These are phyloP conservation scores for Hypoxylon perforatum DNA, from an alignment of 495 filamentous ascomycete species.

Conservation along the genomic window DNA sequence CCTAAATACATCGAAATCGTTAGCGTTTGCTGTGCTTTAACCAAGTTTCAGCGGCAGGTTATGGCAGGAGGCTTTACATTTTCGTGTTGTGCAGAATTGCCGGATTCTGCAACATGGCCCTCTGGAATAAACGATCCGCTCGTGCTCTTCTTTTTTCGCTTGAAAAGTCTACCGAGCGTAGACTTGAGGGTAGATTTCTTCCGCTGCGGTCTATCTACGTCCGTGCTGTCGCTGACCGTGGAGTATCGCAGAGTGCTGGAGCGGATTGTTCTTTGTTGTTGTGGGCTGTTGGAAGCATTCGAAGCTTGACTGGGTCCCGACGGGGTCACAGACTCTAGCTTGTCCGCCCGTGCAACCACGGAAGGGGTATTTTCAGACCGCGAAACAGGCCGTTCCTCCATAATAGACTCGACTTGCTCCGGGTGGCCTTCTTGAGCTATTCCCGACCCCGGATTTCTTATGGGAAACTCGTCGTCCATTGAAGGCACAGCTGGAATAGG, in stretches of 20 bases:
- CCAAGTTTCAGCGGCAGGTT: not conserved
- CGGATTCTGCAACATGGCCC: conserved; percentile 29
- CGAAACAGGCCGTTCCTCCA: conserved; percentile 53
- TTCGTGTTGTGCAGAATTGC: conserved; percentile 23
- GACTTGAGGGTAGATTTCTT: conserved; percentile 63
- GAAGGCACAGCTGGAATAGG: too few relatives aligned
- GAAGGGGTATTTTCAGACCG: conserved; percentile 52
- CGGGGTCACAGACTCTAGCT: conserved; percentile 42
- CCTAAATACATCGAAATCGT: conserved; percentile 44
- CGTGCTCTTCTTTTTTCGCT: conserved; percentile 57
- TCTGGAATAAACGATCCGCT: conserved; percentile 33
- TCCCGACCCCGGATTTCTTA: conserved; percentile 51
- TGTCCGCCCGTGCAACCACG: conserved; percentile 39
- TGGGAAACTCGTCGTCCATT: conserved; percentile 64
- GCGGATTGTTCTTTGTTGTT: conserved; percentile 49
- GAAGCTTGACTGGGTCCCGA: conserved; percentile 45
- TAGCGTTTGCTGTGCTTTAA: conserved; percentile 1
- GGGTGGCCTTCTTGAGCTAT: conserved; percentile 40
- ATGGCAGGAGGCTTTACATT: conserved; percentile 20
- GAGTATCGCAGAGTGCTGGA: conserved; percentile 54
- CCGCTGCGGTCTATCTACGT: conserved; percentile 53
- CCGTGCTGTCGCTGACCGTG: conserved; percentile 49
- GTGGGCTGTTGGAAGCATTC: conserved; percentile 29
- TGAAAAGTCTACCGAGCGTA: conserved; percentile 62
- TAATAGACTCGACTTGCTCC: conserved; percentile 25